These are phyloP conservation scores for Aureobasidium uvarum DNA, from an alignment of 2,329 filamentous ascomycete species.

Conservation along the genomic window DNA sequence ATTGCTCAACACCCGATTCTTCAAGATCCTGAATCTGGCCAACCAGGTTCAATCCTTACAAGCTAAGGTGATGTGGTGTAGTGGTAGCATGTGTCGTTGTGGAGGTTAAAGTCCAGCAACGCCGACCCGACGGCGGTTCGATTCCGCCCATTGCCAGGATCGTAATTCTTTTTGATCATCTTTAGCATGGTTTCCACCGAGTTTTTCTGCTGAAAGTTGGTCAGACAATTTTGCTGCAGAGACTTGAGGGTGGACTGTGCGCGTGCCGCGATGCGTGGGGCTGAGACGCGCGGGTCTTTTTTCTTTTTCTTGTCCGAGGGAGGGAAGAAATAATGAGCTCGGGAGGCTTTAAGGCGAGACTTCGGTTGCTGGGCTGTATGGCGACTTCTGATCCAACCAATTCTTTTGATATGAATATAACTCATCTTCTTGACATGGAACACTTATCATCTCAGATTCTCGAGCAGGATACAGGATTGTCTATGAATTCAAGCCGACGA, in stretches of 20 bases:
- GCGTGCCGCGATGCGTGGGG: neutral
- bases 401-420: neutral
- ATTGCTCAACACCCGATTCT: accelerated
- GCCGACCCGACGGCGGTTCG: constrained; percentile 24
- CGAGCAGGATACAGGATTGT: neutral
- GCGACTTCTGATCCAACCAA: neutral
- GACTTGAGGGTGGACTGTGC: constrained; percentile 1
- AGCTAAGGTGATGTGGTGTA: constrained; percentile 23
- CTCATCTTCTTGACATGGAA: neutral
- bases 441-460: too few species aligned
- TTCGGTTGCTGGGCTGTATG: neutral
- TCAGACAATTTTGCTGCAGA: neutral
- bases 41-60: constrained; percentile 16
- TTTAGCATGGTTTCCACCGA: neutral
- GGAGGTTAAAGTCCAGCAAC: constrained; percentile 14
- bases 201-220: neutral
- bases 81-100: constrained; percentile 22
- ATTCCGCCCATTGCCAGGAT: constrained; percentile 24
- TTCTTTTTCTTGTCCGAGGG: neutral
- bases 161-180: neutral
- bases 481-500: neutral
- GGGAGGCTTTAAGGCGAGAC: neutral
- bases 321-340: neutral
- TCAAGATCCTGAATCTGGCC: constrained; percentile 23
- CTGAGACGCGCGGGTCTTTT: neutral